These are phyloP conservation scores for Scenedesmus sp. DNA, from an alignment of 163 green algal genomes.

Conservation along the genomic window DNA sequence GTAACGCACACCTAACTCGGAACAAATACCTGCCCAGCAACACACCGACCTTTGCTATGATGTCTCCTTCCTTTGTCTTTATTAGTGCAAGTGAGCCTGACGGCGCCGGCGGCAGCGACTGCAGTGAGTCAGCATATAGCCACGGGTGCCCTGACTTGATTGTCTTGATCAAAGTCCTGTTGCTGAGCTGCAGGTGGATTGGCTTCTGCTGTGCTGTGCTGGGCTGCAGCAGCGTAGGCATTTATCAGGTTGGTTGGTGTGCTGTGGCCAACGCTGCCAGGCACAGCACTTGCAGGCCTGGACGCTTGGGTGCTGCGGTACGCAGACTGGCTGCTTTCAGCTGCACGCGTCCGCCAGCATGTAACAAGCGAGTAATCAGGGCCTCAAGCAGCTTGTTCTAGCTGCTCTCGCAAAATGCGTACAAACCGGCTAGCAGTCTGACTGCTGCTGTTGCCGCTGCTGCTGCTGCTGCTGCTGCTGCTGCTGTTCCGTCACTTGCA, in stretches of 20 bases:
- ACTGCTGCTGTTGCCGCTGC: neutral
- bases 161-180: neutral
- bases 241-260: neutral
- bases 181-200: neutral
- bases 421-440: neutral
- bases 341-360: neutral
- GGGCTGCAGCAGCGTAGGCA: neutral
- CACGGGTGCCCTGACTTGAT: conserved; percentile 50
- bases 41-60: conserved; percentile 56
- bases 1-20: no score
- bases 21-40: no score
- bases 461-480: neutral
- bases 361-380: neutral
- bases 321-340: neutral
- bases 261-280: neutral
- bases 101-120: conserved; percentile 23
- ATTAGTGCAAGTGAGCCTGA: conserved; percentile 52
- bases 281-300: no score
- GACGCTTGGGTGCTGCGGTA: neutral
- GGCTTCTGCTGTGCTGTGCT: neutral
- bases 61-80: conserved; percentile 57
- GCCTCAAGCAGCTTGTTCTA: neutral
- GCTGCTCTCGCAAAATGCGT: neutral
- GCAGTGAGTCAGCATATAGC: conserved; percentile 52
- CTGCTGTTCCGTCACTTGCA: neutral